phyloP scores from a whole-genome alignment of 495 filamentous ascomycete species.

The Aspergillus cavernicola region DNA sequence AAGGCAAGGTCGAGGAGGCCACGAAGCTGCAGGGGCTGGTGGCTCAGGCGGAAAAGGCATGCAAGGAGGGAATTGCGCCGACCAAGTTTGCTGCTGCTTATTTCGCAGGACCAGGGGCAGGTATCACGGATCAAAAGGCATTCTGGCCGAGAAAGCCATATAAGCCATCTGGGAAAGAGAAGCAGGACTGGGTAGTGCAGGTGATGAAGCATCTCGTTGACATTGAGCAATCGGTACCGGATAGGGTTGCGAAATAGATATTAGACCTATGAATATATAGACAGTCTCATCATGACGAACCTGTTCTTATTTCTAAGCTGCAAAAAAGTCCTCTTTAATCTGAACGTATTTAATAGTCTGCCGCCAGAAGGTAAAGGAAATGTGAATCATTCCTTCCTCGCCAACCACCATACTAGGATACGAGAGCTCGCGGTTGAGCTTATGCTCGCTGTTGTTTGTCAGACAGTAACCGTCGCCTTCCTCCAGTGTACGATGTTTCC shows the following conservation, averaged over 20 bases:
- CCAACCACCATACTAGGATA: conserved; percentile 23
- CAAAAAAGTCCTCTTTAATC: conserved; percentile 21
- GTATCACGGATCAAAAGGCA: conserved; percentile 16
- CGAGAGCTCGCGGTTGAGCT: conserved; percentile 24
- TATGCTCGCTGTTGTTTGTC: conserved; percentile 26
- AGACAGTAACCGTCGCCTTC: conserved; percentile 26
- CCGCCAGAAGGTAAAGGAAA: conserved; percentile 26
- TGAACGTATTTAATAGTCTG: conserved; percentile 24
- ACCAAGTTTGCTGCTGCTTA: conserved; percentile 59
- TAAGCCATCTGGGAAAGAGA: conserved; percentile 16
- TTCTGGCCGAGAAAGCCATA: conserved; percentile 28
- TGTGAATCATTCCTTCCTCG: conserved; percentile 14
- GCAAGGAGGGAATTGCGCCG: conserved; percentile 68
- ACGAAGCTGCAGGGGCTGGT: conserved; percentile 67
- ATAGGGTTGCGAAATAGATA: not conserved
- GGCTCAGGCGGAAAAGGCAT: conserved; percentile 74
- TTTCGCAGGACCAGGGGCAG: conserved; percentile 24
- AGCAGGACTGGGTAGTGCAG: conserved; percentile 24
- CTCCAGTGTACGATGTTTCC: conserved; percentile 20
- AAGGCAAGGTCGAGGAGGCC: conserved; percentile 62
- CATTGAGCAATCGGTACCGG: conserved; percentile 23
- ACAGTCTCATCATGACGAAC: no score
- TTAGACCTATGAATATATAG: no score
- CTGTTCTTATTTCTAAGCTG: not conserved
- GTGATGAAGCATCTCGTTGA: conserved; percentile 24